Evolutionary conservation across 768 basidiomycete species (phyloP).

Genomic region (Auriscalpium vulgare): DNA sequence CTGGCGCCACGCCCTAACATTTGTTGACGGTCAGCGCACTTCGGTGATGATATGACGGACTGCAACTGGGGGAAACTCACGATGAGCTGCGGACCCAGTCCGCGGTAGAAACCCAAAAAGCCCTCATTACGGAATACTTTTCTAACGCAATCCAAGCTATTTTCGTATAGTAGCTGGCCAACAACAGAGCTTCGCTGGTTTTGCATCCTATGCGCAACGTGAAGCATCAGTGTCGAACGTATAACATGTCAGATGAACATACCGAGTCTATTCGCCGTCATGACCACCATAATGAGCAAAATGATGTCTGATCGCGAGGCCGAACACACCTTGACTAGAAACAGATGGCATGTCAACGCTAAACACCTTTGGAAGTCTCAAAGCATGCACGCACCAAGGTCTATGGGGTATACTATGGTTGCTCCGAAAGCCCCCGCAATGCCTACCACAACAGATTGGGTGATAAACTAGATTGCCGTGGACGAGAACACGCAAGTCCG

Average conservation of each 20-base stretch:
- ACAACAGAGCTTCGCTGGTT: conserved; percentile 97
- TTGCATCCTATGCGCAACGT: conserved; percentile 61
- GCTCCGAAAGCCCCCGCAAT: conserved; percentile 92
- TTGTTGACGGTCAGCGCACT: background rate
- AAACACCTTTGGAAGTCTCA: background rate
- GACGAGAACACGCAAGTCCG: background rate
- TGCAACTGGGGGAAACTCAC: conserved; percentile 31
- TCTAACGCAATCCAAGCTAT: conserved; percentile 86
- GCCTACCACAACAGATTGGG: conserved; percentile 36
- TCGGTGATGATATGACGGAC: background rate
- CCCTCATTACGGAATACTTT: conserved; percentile 97
- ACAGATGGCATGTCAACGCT: conserved; percentile 7
- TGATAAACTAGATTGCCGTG: background rate
- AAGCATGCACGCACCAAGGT: conserved; percentile 55
- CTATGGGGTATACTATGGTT: conserved; percentile 97
- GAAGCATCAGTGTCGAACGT: background rate
- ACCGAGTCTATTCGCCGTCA: conserved; percentile 50
- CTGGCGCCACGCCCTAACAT: conserved; percentile 81
- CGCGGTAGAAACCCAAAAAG: conserved; percentile 91
- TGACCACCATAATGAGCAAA: background rate
- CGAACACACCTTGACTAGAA: conserved; percentile 60
- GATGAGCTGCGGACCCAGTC: conserved; percentile 89
- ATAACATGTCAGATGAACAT: conserved; percentile 8
- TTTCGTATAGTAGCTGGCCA: conserved; percentile 94
- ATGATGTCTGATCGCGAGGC: conserved; percentile 1